phyloP scores from a whole-genome alignment of 2,329 filamentous ascomycete species.

The Penicillium sp. region DNA sequence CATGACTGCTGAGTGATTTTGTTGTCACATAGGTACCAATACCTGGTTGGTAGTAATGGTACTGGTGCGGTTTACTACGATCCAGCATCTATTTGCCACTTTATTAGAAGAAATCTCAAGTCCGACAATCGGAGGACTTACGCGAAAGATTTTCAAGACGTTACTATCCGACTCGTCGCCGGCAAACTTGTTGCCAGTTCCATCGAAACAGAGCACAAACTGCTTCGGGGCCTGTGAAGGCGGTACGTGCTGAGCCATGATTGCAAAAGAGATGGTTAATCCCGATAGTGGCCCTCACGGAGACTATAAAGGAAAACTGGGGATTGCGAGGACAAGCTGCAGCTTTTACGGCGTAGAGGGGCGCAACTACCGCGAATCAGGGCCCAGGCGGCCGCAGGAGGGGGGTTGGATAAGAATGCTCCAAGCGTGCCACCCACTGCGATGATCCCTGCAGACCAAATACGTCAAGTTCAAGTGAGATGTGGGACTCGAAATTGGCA shows the following conservation, averaged over 20 bases:
- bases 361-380: constrained; percentile 13
- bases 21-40: constrained; percentile 47
- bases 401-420: constrained; percentile 14
- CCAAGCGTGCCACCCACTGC: constrained; percentile 7
- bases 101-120: background rate
- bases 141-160: constrained; percentile 48
- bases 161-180: constrained; percentile 49
- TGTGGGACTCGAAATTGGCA: constrained; percentile 11
- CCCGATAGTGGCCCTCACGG: background rate
- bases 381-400: constrained; percentile 2
- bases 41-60: constrained; percentile 46
- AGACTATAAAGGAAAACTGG: constrained; percentile 14
- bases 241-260: constrained; percentile 20
- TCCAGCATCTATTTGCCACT: constrained; percentile 37
- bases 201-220: constrained; percentile 46
- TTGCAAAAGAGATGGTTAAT: background rate
- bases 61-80: constrained; percentile 39
- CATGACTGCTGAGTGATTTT: constrained; percentile 34
- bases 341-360: constrained; percentile 1
- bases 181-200: constrained; percentile 46
- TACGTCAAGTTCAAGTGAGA: constrained; percentile 20
- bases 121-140: constrained; percentile 19
- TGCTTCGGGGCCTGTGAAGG: constrained; percentile 31
- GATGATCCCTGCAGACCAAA: constrained; percentile 19
- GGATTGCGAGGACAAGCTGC: background rate